Base-by-base conservation (phyloP, 176 grass and related monocot species). In the Eleusine indica region DNA sequence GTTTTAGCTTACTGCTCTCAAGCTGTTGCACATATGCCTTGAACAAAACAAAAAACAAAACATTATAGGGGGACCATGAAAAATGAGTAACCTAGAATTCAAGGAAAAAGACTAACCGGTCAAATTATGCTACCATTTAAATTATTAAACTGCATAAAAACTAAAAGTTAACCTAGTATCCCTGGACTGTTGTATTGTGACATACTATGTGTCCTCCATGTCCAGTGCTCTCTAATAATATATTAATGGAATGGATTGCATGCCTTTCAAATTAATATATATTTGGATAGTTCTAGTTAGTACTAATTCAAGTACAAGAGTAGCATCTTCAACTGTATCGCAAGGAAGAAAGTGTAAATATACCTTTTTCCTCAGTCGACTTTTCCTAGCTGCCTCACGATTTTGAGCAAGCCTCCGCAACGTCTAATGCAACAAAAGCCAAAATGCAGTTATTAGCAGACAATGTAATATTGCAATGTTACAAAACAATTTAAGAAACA, bases 1-100 rank as follows among this genome's bases (percentile, higher is more conserved):
- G 92, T 78, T 94, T 94, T 58, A 94, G 79, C 82, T 90, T 94
- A 75, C 92, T 94, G 84, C 88, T 86, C 83, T 94, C 92, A 25
- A 94, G 83, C 78, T 94, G 92, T 78, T 94, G 92, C 56, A 94
- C 92, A 86, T 94, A 94, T 73, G 92, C 86, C 92, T 94, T 86
- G 48, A 49, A 84, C 64, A 48, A 82, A 67, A 90, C 6, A 60
- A 14, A 66, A 37, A 86, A 80, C 42, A 3, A 57, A 54, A 47
- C 32, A 60, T 6, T 25, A 66, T 5, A 81, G 48, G 82, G 7
- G 68, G 49, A 17, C 14, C 41, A 66, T 30, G 82, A 65, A 49
- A 66, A 84, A 48, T 30, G 48, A 52, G 41, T 48, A 77, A 30
- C n/a, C 62, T 30, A 56, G 58, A 66, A 67, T 28, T 35, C 3